Conservation (phyloP, 2,329 filamentous ascomycete species). For the Ophiostoma perfectum region DNA sequence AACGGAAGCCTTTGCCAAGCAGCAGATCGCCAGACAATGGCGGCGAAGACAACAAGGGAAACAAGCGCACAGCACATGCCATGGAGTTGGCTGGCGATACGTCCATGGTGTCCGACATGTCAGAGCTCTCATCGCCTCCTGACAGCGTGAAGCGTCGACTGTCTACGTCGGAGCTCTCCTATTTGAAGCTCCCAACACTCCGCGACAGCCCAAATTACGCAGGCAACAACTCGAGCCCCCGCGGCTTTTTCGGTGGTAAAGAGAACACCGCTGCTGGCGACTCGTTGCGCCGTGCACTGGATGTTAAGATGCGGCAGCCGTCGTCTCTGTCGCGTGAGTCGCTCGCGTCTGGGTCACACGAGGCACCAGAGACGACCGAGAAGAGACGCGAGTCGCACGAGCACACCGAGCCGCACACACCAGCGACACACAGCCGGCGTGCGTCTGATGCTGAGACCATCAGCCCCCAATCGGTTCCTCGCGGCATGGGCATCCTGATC, state of each 20-base stretch:
- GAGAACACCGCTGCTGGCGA: conserved; percentile 13
- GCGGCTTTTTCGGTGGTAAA: conserved; percentile 6
- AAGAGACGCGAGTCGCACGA: not conserved
- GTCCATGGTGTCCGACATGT: not conserved
- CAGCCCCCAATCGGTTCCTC: conserved; percentile 40
- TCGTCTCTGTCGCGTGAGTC: conserved; percentile 11
- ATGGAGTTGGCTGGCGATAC: not conserved
- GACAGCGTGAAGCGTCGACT: conserved; percentile 1
- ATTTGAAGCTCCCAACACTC: conserved; percentile 19
- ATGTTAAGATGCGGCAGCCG: conserved; percentile 16
- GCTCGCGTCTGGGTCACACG: not conserved
- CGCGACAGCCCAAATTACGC: conserved; percentile 12
- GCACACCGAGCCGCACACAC: conserved; percentile 8
- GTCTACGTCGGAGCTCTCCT: not conserved
- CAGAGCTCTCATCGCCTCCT: conserved; percentile 8
- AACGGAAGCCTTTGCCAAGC: conserved; percentile 18
- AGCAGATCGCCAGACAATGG: not conserved
- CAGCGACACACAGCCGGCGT: conserved; percentile 16
- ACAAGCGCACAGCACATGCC: not conserved
- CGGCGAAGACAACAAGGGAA: not conserved
- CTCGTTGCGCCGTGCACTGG: conserved; percentile 5
- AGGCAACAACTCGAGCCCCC: not conserved
- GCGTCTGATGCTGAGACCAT: conserved; percentile 35
- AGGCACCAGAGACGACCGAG: too few relatives aligned
- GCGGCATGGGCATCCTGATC: conserved; percentile 37